Conservation (phyloP, 805 yeast species). For the Kodamaea restingae region DNA sequence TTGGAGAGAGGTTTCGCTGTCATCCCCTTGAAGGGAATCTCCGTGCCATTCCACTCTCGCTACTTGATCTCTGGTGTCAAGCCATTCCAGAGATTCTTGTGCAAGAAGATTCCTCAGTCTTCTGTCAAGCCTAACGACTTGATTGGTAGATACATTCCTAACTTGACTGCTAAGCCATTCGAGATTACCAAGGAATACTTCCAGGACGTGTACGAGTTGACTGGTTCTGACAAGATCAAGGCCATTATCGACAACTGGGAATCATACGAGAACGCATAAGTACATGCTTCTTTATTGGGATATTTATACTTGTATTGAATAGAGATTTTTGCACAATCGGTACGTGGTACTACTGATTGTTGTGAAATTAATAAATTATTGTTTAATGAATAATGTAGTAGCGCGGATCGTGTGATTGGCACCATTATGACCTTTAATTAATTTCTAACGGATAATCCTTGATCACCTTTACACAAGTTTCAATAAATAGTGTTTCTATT, state of each 20-base stretch:
- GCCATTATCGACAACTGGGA: slow-evolving; percentile 95
- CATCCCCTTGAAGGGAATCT: slow-evolving; percentile 95
- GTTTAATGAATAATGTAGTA: background rate
- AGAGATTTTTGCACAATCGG: slow-evolving; percentile 4
- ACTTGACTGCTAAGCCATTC: slow-evolving; percentile 97
- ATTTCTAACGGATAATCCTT: background rate
- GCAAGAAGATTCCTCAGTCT: slow-evolving; percentile 90
- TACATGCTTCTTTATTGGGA: background rate
- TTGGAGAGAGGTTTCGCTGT: slow-evolving; percentile 97
- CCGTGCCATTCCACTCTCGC: slow-evolving; percentile 99
- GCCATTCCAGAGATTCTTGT: slow-evolving; percentile 97
- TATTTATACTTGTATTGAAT: background rate
- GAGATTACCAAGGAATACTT: slow-evolving; percentile 94
- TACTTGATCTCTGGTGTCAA: slow-evolving; percentile 97
- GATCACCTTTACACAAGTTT: no score
- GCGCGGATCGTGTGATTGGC: no score
- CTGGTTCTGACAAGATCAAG: slow-evolving; percentile 88
- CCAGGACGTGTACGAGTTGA: slow-evolving; percentile 89
- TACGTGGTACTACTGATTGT: slow-evolving; percentile 16
- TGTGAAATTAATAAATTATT: background rate
- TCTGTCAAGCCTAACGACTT: slow-evolving; percentile 93
- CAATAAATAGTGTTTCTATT: no score
- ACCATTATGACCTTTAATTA: no score
- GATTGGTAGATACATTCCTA: slow-evolving; percentile 95
- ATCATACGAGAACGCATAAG: slow-evolving; percentile 54